Conservation (phyloP, 2,329 filamentous ascomycete genomes). For the Aspergillus piperis region DNA sequence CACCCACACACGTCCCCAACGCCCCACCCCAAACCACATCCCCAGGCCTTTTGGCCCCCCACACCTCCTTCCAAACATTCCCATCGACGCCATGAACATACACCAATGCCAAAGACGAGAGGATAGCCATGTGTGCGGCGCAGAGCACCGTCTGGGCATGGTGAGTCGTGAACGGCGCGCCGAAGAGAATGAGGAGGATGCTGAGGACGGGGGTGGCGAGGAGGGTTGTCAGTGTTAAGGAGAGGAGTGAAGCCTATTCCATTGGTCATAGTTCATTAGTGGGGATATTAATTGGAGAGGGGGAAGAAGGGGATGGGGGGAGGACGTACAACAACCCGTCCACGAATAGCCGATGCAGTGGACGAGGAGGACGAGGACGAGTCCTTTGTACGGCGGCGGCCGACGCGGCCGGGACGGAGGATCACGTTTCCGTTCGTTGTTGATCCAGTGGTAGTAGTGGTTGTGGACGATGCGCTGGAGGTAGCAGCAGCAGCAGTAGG, state of each 20-base stretch:
- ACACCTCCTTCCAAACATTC: constrained; percentile 67
- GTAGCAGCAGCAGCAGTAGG: neutral
- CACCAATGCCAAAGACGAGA: constrained; percentile 76
- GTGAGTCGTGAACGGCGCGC: constrained; percentile 85
- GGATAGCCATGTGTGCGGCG: constrained; percentile 76
- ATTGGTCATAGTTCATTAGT: too few relatives aligned
- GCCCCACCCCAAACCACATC: constrained; percentile 84
- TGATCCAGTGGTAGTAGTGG: neutral
- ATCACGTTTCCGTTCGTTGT: neutral
- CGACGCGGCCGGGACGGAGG: constrained; percentile 19
- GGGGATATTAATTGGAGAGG: too few relatives aligned
- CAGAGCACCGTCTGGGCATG: constrained; percentile 74
- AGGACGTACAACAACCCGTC: neutral
- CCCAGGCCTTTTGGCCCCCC: constrained; percentile 69
- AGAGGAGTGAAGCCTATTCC: constrained; percentile 60
- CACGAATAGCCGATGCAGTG: too few relatives aligned
- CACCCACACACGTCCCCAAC: constrained; percentile 75
- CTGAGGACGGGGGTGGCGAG: constrained; percentile 60
- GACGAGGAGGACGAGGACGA: neutral
- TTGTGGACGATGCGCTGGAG: neutral
- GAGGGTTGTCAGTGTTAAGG: constrained; percentile 57
- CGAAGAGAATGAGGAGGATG: constrained; percentile 77
- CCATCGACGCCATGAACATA: constrained; percentile 81
- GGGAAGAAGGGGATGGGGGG: too few relatives aligned
- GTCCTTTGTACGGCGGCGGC: constrained; percentile 22